Percentiles rank a stretch among this genome's conserved stretches.
Evolutionary conservation across 768 basidiomycete species (phyloP).

Genomic region (Tremella mesenterica): DNA sequence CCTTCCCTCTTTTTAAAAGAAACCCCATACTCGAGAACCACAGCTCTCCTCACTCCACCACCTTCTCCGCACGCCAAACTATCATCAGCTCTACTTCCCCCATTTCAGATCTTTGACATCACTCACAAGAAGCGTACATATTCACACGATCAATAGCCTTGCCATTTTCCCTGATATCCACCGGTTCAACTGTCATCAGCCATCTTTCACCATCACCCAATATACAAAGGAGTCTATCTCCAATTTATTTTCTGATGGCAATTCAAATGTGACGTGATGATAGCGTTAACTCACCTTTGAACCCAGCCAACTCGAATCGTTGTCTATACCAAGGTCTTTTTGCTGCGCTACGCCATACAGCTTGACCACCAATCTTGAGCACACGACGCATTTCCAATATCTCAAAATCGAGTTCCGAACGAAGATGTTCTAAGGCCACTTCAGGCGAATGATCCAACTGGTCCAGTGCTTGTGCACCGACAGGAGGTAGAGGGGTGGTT

Average conservation of each 20-base stretch:
- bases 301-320: constrained; percentile 53
- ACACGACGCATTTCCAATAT: constrained; percentile 54
- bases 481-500: constrained; percentile 26
- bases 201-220: background rate
- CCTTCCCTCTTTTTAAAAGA: no score
- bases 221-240: no score
- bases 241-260: background rate
- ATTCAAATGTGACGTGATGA: background rate
- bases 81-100: background rate
- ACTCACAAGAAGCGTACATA: constrained; percentile 51
- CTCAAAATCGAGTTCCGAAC: constrained; percentile 53
- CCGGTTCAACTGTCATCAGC: constrained; percentile 45
- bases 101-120: background rate
- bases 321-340: constrained; percentile 60
- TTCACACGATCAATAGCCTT: constrained; percentile 60
- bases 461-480: constrained; percentile 40
- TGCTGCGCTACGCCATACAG: constrained; percentile 61
- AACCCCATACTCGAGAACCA: no score
- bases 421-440: constrained; percentile 36
- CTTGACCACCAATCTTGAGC: constrained; percentile 54
- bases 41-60: constrained; percentile 3
- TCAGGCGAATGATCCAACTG: constrained; percentile 50
- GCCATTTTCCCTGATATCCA: constrained; percentile 53
- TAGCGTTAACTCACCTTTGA: constrained; percentile 36
- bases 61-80: constrained; percentile 38